Conservation (phyloP, 768 basidiomycete species). For the Mycena kentingensis region DNA sequence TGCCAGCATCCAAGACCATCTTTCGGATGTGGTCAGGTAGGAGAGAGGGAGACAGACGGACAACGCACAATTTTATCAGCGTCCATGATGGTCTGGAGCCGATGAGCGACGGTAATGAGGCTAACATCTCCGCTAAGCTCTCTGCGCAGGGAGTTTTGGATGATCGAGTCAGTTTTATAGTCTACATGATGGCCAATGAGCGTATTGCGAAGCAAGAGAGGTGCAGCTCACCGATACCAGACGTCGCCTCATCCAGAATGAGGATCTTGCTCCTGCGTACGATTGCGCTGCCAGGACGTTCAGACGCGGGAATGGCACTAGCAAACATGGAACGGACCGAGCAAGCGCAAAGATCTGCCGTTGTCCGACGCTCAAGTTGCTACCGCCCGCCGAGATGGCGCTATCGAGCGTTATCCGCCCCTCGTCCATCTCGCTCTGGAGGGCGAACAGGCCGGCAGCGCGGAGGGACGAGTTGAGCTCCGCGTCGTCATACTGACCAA, state of each 20-base stretch:
- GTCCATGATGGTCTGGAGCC: slow-evolving; percentile 37
- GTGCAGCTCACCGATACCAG: background rate
- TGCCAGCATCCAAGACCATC: slow-evolving; percentile 46
- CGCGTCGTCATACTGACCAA: slow-evolving; percentile 45
- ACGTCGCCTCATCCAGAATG: slow-evolving; percentile 22
- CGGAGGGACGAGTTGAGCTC: slow-evolving; percentile 36
- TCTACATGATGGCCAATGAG: too few species aligned
- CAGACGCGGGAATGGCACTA: background rate
- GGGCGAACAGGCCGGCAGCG: slow-evolving; percentile 34
- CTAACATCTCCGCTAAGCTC: slow-evolving; percentile 40
- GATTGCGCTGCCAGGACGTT: slow-evolving; percentile 2
- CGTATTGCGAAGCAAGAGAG: background rate
- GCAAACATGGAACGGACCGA: slow-evolving; percentile 24
- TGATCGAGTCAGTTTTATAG: slow-evolving; percentile 42
- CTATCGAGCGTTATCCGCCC: slow-evolving; percentile 33
- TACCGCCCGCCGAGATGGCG: slow-evolving; percentile 29
- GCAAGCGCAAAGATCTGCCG: slow-evolving; percentile 49
- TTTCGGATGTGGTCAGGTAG: slow-evolving; percentile 2
- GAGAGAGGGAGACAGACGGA: slow-evolving; percentile 27
- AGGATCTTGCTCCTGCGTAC: slow-evolving; percentile 22
- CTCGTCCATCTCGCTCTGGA: slow-evolving; percentile 37
- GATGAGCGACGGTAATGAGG: slow-evolving; percentile 23
- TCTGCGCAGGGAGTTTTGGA: slow-evolving; percentile 43
- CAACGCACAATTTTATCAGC: slow-evolving; percentile 31
- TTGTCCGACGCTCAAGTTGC: slow-evolving; percentile 43